Conservation (phyloP, 1,139 yeast genomes). For the Nakaseomyces kungkrabaensis region DNA sequence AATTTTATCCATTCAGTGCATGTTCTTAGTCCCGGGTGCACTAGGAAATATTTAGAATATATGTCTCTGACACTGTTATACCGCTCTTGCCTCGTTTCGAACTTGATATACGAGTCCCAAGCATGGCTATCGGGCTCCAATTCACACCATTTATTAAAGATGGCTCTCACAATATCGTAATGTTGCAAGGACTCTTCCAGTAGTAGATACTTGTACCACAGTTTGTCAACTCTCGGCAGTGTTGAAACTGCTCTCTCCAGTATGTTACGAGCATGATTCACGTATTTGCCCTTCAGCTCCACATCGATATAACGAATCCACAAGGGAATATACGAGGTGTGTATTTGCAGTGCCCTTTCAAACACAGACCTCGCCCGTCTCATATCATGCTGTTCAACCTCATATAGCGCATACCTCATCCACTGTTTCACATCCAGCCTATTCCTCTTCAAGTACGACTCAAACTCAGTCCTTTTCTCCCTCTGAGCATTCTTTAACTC, state of each 20-base stretch:
- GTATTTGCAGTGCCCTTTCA: conserved; percentile 79
- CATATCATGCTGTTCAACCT: conserved; percentile 67
- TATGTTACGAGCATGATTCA: conserved; percentile 83
- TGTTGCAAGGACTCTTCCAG: conserved; percentile 75
- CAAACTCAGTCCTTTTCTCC: conserved; percentile 71
- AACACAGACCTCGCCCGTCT: conserved; percentile 75
- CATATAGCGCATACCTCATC: conserved; percentile 89
- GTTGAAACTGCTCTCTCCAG: conserved; percentile 68
- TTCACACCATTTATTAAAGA: conserved; percentile 72
- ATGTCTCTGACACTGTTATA: conserved; percentile 45
- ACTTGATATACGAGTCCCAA: conserved; percentile 67
- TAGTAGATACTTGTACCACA: conserved; percentile 77
- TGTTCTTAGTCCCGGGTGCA: conserved; percentile 43
- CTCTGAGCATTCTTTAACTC: conserved; percentile 70
- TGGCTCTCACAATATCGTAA: conserved; percentile 47
- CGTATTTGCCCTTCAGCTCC: conserved; percentile 61
- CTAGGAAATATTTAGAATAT: conserved; percentile 46
- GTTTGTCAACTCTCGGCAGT: conserved; percentile 70
- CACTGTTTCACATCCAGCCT: conserved; percentile 77
- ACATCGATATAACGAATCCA: conserved; percentile 80
- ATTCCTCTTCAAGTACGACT: conserved; percentile 75
- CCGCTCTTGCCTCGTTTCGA: conserved; percentile 58
- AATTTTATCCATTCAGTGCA: conserved; percentile 61
- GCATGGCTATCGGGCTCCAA: conserved; percentile 57
- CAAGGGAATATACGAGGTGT: conserved; percentile 63